These are phyloP conservation scores for Pyrrhoderma noxium DNA, from an alignment of 1,284 basidiomycete species.

Conservation along the genomic window DNA sequence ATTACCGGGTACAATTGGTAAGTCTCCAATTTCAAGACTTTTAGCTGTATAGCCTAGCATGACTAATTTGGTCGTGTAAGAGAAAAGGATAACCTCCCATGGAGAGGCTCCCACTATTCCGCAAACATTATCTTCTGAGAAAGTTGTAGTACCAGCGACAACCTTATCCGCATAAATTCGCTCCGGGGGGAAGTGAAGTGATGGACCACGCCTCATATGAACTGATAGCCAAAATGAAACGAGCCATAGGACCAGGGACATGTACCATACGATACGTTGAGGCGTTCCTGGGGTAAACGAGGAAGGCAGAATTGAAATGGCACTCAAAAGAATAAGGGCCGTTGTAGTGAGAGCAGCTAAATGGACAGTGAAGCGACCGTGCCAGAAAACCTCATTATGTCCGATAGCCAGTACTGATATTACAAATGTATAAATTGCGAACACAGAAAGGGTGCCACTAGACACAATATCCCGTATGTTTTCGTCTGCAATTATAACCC, in stretches of 20 bases:
- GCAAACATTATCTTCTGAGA: slow-evolving; percentile 57
- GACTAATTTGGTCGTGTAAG: slow-evolving; percentile 78
- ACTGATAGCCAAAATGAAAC: slow-evolving; percentile 42
- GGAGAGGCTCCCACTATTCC: slow-evolving; percentile 45
- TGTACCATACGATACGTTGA: slow-evolving; percentile 38
- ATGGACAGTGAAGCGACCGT: slow-evolving; percentile 61
- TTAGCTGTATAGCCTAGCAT: slow-evolving; percentile 68
- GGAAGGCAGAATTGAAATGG: slow-evolving; percentile 49
- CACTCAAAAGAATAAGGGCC: slow-evolving; percentile 43
- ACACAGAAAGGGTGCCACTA: slow-evolving; percentile 44
- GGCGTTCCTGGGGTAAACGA: slow-evolving; percentile 17
- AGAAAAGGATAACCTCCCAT: slow-evolving; percentile 63
- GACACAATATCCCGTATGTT: slow-evolving; percentile 28
- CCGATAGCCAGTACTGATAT: slow-evolving; percentile 48
- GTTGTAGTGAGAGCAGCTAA: slow-evolving; percentile 51
- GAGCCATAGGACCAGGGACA: slow-evolving; percentile 42
- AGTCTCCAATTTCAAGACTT: slow-evolving; percentile 76
- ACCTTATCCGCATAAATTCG: slow-evolving; percentile 71
- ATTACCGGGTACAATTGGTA: slow-evolving; percentile 68
- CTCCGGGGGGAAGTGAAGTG: slow-evolving; percentile 59
- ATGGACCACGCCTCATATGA: slow-evolving; percentile 65
- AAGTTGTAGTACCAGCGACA: slow-evolving; percentile 46
- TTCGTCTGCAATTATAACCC: slow-evolving; percentile 37
- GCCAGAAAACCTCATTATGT: slow-evolving; percentile 40
- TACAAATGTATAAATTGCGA: slow-evolving; percentile 54